Evolutionary conservation across 495 filamentous ascomycete genomes (phyloP), one percentile per base, ranked within the genome.

Genomic region (Xylaria flabelliformis): DNA sequence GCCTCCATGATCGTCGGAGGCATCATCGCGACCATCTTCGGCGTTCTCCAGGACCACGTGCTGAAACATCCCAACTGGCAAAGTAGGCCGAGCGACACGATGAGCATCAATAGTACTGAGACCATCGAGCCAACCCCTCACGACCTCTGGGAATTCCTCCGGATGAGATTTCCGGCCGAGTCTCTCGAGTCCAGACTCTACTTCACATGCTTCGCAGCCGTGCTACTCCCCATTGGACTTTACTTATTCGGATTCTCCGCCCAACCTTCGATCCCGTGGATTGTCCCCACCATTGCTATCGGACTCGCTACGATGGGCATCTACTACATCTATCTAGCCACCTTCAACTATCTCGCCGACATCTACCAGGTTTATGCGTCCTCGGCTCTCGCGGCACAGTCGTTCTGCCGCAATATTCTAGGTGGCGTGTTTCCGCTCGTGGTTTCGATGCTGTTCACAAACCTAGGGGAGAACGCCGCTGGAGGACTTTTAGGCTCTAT

Each of bases 341-440:
- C 93, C 0, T 97, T 97, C 83, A 98, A 97, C 75, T 97, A 97
- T 74, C 86, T 97, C 17, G 94, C 94, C n/a, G 95, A 97, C 80
- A 91, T 88, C 2, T 98, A 97, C 79, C 91, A 94, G 77, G 84
- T 87, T 0, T 97, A 93, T 75, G 93, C 95, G 2, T 93, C 90
- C 67, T 96, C 92, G 10, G 95, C 95, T 3, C 84, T 98, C 58
- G 95, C 95, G 2, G 94, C 94, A 13, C 95, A 98, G 81, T 91
- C 88, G 6, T 95, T 93, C 75, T 89, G 90, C 74, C 87, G 95
- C 3, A 98, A 98, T 79, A 85, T 97, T 41, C 83, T 98, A 0
- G 94, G 91, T 46, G 95, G 94, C 4, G 82, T 90, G 3, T 97
- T 98, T 71, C 95, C 95, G 15, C 82, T 97, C 2, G 86, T 96